These are phyloP conservation scores for Selaginella moellendorffii DNA, from an alignment of 75 land plant species.

Conservation along the genomic window DNA sequence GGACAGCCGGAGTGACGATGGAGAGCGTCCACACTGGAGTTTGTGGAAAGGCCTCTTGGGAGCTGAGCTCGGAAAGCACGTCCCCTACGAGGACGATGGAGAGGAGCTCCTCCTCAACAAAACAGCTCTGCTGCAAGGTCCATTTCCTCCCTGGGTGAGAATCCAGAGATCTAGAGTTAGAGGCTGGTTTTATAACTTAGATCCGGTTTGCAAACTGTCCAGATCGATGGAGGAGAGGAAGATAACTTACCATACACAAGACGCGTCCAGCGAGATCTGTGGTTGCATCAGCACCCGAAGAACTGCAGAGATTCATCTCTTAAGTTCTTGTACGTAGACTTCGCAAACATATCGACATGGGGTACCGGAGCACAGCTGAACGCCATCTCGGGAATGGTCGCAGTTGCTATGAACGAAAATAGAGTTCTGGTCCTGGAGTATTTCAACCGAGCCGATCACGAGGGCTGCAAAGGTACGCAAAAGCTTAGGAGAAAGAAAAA, in stretches of 20 bases:
- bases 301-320: conserved; percentile 1
- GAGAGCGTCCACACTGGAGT: not conserved
- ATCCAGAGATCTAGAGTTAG: not conserved
- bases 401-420: conserved; percentile 2
- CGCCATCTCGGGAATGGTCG: not conserved
- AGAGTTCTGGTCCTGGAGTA: not conserved
- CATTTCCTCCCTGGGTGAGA: conserved; percentile 5
- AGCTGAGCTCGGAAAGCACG: conserved; percentile 1
- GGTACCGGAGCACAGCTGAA: not conserved
- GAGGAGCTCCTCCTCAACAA: conserved; percentile 1
- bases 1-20: not conserved
- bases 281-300: conserved; percentile 9
- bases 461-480: not conserved
- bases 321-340: conserved; percentile 1
- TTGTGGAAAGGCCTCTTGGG: conserved; percentile 2
- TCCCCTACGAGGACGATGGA: not conserved
- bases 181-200: not conserved
- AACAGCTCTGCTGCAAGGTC: not conserved
- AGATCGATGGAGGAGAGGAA: conserved; percentile 1
- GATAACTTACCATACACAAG: conserved; percentile 1
- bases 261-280: conserved; percentile 2
- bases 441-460: conserved; percentile 9
- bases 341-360: not conserved
- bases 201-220: not conserved
- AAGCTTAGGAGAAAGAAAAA: not conserved